Percentiles rank a stretch among this genome's conserved stretches.
Evolutionary conservation across 768 basidiomycete genomes (phyloP).

Genomic region (Leccinellum albellum): DNA sequence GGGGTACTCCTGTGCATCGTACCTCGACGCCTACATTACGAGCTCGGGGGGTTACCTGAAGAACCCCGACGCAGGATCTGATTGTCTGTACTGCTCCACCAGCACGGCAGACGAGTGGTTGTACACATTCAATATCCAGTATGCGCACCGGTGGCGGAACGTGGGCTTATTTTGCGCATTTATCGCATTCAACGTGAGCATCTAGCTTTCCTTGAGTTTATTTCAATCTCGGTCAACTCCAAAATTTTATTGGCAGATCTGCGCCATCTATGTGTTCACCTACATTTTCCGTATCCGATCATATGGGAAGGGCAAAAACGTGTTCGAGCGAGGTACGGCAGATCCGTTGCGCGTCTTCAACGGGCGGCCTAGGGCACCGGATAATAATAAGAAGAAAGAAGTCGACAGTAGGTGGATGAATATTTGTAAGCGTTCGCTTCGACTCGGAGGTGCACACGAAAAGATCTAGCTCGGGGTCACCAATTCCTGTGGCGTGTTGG

Average conservation of each 20-base stretch:
- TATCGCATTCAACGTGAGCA: conserved; percentile 42
- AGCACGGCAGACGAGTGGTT: conserved; percentile 55
- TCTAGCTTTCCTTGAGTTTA: background rate
- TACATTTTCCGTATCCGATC: conserved; percentile 52
- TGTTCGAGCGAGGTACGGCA: background rate
- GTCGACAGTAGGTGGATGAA: background rate
- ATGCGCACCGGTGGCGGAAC: conserved; percentile 46
- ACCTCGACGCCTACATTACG: conserved; percentile 41
- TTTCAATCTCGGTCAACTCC: background rate
- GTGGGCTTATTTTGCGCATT: conserved; percentile 44
- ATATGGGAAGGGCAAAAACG: conserved; percentile 10
- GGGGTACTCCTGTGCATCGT: conserved; percentile 46
- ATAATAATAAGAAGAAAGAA: background rate
- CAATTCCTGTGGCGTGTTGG: too few relatives aligned
- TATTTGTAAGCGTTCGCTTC: background rate
- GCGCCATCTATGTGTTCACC: conserved; percentile 46
- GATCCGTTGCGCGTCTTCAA: background rate
- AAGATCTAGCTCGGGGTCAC: too few relatives aligned
- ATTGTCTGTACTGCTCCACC: conserved; percentile 54
- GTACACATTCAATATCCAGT: conserved; percentile 55
- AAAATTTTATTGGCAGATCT: conserved; percentile 38
- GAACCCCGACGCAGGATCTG: conserved; percentile 34
- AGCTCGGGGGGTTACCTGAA: conserved; percentile 46
- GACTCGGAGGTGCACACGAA: too few relatives aligned
- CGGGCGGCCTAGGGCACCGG: background rate